Evolutionary conservation across 768 basidiomycete genomes (phyloP), one percentile per base, ranked within the genome.

Genomic region (Boletus sp.): DNA sequence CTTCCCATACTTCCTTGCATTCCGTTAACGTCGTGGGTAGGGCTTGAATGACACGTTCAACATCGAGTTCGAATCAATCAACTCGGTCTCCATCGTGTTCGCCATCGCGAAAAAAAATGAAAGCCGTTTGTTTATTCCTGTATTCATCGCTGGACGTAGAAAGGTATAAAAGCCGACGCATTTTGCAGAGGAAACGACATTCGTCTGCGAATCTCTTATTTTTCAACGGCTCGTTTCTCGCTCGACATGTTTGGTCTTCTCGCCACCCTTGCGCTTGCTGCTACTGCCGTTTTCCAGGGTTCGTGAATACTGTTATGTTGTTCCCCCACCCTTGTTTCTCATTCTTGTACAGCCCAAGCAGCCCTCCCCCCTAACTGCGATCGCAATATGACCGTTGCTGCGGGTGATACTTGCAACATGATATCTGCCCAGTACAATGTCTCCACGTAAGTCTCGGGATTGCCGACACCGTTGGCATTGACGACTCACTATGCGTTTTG

Each of bases 371-470:
- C 66, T 50, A 64, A 72, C 44, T 90, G 89, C 67, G 74, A 79
- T n/a, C 83, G 89, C 60, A 77, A 67, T 18, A 85, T 85, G 67
- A 86, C 81, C 50, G 78, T 90, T 52, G 63, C 72, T 57, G 63
- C 66, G 7, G 83, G 82, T 35, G 85, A 89, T 65, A 81, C 78
- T 56, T 91, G 89, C 68, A n/a, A 90, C 71, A 64, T 58, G 54
- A 90, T 91, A 70, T 89, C 84, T 61, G 79, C 80, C 35, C 67
- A 77, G 18, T 63, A 85, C 64, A 80, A 83, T 52, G 82, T 80
- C 58, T 87, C 86, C 39, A 85, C 84, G 86, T 88, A 60, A 49
- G 83, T 73, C 18, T 20, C 5, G 7, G 8, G 11, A 8, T 44
- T 10, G 11, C 36, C 32, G 11, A 11, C 14, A 45, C 39, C 14